Evolutionary conservation across 1,284 basidiomycete species (phyloP).

Genomic region (Boletellus sp.): DNA sequence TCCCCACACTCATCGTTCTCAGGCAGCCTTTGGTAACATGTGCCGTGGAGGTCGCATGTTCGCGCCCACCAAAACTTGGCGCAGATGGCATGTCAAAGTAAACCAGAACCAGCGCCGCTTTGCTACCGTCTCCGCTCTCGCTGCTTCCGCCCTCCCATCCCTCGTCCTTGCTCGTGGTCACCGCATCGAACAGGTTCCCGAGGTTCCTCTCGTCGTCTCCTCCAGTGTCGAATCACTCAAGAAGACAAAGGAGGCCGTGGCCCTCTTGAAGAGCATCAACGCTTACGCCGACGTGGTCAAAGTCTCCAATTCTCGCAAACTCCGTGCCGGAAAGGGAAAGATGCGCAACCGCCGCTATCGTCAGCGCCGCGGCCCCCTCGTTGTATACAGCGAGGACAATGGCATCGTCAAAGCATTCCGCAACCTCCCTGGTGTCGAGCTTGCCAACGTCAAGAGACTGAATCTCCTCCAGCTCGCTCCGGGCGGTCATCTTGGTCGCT

Average conservation of each 20-base stretch:
- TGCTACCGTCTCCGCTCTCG: conserved; percentile 96
- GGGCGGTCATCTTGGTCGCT: conserved; percentile 98
- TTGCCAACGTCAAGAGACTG: conserved; percentile 90
- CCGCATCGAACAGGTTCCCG: conserved; percentile 96
- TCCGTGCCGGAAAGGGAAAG: conserved; percentile 97
- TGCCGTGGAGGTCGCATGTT: conserved; percentile 99
- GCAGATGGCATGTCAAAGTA: conserved; percentile 99
- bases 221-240: conserved; percentile 80
- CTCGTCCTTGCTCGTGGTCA: conserved; percentile 99
- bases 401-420: conserved; percentile 98
- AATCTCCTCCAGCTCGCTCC: conserved; percentile 99
- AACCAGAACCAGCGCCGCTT: conserved; percentile 99
- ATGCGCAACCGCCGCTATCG: conserved; percentile 95
- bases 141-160: conserved; percentile 95
- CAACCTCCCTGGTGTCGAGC: conserved; percentile 98
- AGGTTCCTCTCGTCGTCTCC: conserved; percentile 92
- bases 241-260: conserved; percentile 98
- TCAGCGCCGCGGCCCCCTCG: conserved; percentile 95
- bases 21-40: conserved; percentile 99
- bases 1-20: conserved; percentile 4
- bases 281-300: conserved; percentile 96
- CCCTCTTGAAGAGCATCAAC: conserved; percentile 86
- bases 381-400: conserved; percentile 98
- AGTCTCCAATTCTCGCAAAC: conserved; percentile 96
- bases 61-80: conserved; percentile 99